Evolutionary conservation across 768 basidiomycete species (phyloP).

Genomic region (Dioszegia aurantiaca): DNA sequence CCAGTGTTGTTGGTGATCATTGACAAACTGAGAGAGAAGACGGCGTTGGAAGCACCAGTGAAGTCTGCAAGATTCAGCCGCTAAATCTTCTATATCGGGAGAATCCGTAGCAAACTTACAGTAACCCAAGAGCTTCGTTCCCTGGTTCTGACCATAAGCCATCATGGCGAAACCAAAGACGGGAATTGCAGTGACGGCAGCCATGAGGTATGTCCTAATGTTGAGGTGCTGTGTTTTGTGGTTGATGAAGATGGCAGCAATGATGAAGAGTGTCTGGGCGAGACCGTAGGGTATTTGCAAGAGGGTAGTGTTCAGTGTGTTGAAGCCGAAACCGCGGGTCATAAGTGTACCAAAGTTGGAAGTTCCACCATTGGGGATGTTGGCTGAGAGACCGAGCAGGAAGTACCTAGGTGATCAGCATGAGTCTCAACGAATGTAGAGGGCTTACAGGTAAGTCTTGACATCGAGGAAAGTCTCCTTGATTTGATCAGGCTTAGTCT

Average conservation of each 20-base stretch:
- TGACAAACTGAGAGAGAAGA: slow-evolving; percentile 46
- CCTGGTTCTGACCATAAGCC: slow-evolving; percentile 28
- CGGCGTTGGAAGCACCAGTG: slow-evolving; percentile 49
- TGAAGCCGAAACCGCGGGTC: slow-evolving; percentile 45
- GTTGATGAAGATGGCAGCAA: slow-evolving; percentile 29
- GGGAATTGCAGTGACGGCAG: slow-evolving; percentile 32
- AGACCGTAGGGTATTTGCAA: slow-evolving; percentile 37
- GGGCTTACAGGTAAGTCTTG: slow-evolving; percentile 37
- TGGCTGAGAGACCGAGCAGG: slow-evolving; percentile 12
- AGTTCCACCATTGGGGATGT: slow-evolving; percentile 15
- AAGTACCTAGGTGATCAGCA: slow-evolving; percentile 37
- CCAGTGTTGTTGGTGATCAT: slow-evolving; percentile 55
- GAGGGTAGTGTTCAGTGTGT: slow-evolving; percentile 48
- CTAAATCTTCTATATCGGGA: slow-evolving; percentile 11
- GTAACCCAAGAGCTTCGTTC: slow-evolving; percentile 31
- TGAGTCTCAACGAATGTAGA: too few species aligned
- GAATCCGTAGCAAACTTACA: slow-evolving; percentile 29
- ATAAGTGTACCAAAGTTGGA: slow-evolving; percentile 48
- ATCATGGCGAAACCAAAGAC: slow-evolving; percentile 34
- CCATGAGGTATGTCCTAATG: slow-evolving; percentile 47
- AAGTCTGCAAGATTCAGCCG: slow-evolving; percentile 42
- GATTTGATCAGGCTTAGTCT: slow-evolving; percentile 49
- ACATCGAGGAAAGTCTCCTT: slow-evolving; percentile 43
- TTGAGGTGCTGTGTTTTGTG: slow-evolving; percentile 36
- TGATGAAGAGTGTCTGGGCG: slow-evolving; percentile 25